Evolutionary conservation across 106 monocot species (phyloP), one percentile per base, ranked within the genome.

Genomic region (Posidonia australis): DNA sequence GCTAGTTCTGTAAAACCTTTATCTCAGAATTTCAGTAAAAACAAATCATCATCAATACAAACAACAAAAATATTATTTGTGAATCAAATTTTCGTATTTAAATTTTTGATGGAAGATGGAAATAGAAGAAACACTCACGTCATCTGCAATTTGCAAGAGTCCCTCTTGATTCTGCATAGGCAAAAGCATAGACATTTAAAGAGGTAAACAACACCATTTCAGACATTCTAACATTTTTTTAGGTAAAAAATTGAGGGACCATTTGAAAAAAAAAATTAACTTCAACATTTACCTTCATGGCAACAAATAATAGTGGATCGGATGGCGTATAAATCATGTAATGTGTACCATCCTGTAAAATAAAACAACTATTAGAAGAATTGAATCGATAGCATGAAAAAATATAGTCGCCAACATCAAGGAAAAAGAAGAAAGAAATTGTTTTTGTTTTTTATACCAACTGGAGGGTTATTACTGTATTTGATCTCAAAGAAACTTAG

Each of bases 321-420:
- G 84, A 86, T 66, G 94, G 94, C 32, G 94, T 90, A 63, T 96
- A 96, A 28, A 96, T 84, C 94, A 96, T 96, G 66, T 90, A 96
- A 73, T 96, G 84, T 20, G 82, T 54, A 5, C 90, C 86, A 79
- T 96, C 94, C 94, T 96, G 76, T 55, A 78, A 76, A 61, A 70
- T n/a, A 51, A 44, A 63, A 46, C n/a, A n/a, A n/a, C n/a, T n/a
- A n/a, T n/a, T n/a, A 1, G 2, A 64, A 62, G 44, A 51, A 62
- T 9, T 43, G 18, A 44, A 62, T 31, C 41, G 9, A 9, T 41
- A 59, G 36, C 36, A 36, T 36, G 36, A 36, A 36, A n/a, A 36
- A 36, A 36, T 36, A 32, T 21, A 31, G 25, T 58, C 3, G 0
- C 14, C 28, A 58, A 58, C 58, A 56, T 56, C n/a, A 19, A 23